phyloP scores from a whole-genome alignment of 306 rosid genomes.

The Dalbergia cultrata region DNA sequence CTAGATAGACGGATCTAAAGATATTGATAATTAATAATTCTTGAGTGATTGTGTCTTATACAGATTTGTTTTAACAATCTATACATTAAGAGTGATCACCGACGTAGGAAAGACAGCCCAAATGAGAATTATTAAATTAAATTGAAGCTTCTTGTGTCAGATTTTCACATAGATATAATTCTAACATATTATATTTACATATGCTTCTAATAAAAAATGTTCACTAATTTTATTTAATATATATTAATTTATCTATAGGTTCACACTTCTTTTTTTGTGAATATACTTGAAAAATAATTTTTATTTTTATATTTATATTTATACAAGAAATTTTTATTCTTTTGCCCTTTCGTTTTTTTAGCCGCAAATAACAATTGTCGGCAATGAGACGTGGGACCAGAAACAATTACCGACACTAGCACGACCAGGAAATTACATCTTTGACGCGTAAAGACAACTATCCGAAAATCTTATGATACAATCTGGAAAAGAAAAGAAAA shows the following conservation, averaged over 20 bases:
- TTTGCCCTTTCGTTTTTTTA: background rate
- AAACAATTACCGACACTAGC: background rate
- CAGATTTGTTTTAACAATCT: background rate
- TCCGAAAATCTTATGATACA: no score
- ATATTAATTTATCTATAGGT: no score
- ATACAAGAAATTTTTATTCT: background rate
- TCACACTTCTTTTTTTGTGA: no score
- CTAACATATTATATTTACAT: no score
- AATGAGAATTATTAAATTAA: background rate
- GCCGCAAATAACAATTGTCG: background rate
- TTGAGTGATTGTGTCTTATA: background rate
- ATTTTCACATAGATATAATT: no score
- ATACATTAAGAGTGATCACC: background rate
- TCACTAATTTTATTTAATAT: no score
- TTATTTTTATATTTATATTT: no score
- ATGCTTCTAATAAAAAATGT: no score
- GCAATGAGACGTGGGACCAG: constrained; percentile 7
- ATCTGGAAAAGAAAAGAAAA: no score
- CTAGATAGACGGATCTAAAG: background rate
- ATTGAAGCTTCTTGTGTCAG: no score
- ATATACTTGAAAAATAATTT: no score
- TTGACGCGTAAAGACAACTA: background rate
- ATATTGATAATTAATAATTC: background rate
- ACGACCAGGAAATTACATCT: background rate
- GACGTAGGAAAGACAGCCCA: background rate